Base-by-base conservation (phyloP, 192 early-diverging fungal species). In the Coemansia biformis region DNA sequence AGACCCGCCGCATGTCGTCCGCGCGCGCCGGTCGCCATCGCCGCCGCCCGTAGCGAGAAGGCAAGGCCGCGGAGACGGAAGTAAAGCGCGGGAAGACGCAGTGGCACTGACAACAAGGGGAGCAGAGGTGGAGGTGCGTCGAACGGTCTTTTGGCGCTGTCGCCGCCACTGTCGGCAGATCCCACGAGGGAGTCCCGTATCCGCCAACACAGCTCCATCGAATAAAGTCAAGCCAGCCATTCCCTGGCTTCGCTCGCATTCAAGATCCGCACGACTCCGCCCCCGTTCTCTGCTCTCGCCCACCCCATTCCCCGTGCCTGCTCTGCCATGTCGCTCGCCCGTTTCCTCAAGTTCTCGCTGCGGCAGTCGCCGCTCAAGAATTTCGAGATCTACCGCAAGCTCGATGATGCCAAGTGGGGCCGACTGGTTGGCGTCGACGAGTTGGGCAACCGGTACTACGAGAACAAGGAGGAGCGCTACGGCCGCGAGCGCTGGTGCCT, bases 401-500 rank as follows among this genome's bases (percentile, higher is more conserved):
- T 77, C 3, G 69, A 73, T 49, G 75, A 77, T 29, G 64, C 69
- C 44, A 90, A 87, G 55, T 75, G 74, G 70, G 87, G 87, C 58
- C 76, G 66, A 19, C 65, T 86, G 17, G 70, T 90, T 23, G 87
- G 87, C 35, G 70, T 59, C 21, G 87, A 90, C 66, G 63, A 76
- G 48, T 66, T 81, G 43, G 87, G 87, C 56, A 90, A 90, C 74
- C 77, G 81, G 36, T 90, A 87, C 78, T 90, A 66, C 51, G 76
- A 76, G 57, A 86, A 87, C 63, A 59, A 71, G 8, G 66, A 80
- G 43, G 87, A 90, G 64, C 74, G 80, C 60, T 86, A 77, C 36
- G 85, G 86, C 48, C 86, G 87, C 63, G 86, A 79, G 59, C 84
- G 87, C 52, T 90, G 87, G 87, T 78, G 83, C 46, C 54, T 87